A percentile compares a stretch with the other conserved stretches of the same genome.
Conservation (phyloP, 2,329 filamentous ascomycete genomes). For the Dryadomyces sulphureus region DNA sequence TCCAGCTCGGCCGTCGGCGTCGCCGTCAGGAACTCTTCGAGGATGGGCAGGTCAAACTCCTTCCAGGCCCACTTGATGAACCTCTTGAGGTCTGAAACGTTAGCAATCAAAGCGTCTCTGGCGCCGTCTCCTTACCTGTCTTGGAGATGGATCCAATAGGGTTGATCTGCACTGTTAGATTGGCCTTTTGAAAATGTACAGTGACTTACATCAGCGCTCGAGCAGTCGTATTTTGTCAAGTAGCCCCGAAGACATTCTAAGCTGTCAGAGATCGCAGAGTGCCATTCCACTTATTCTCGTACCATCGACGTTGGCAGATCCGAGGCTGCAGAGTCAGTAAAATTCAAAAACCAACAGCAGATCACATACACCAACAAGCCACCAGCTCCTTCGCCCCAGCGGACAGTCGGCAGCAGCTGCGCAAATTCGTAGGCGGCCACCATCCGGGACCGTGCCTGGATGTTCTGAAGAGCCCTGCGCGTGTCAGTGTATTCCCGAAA, state of each 20-base stretch:
- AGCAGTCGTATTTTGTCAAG: slow-evolving; percentile 57
- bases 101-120: neutral
- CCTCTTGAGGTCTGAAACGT: slow-evolving; percentile 45
- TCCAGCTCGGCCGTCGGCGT: slow-evolving; percentile 47
- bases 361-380: slow-evolving; percentile 9
- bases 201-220: slow-evolving; percentile 4
- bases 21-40: slow-evolving; percentile 50
- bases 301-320: slow-evolving; percentile 10
- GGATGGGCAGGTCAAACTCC: slow-evolving; percentile 47
- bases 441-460: slow-evolving; percentile 44
- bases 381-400: slow-evolving; percentile 10
- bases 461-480: slow-evolving; percentile 42
- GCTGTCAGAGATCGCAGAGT: too few species aligned
- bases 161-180: slow-evolving; percentile 26
- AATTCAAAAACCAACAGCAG: neutral
- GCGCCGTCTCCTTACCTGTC: slow-evolving; percentile 4
- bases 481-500: neutral
- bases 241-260: slow-evolving; percentile 21
- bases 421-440: slow-evolving; percentile 40
- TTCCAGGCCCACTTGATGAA: slow-evolving; percentile 53
- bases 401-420: slow-evolving; percentile 9
- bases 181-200: neutral
- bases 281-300: slow-evolving; percentile 18
- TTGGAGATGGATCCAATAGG: slow-evolving; percentile 49
- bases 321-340: slow-evolving; percentile 5